Evolutionary conservation across 805 yeast genomes (phyloP).

Genomic region (Barnettozyma salicaria): DNA sequence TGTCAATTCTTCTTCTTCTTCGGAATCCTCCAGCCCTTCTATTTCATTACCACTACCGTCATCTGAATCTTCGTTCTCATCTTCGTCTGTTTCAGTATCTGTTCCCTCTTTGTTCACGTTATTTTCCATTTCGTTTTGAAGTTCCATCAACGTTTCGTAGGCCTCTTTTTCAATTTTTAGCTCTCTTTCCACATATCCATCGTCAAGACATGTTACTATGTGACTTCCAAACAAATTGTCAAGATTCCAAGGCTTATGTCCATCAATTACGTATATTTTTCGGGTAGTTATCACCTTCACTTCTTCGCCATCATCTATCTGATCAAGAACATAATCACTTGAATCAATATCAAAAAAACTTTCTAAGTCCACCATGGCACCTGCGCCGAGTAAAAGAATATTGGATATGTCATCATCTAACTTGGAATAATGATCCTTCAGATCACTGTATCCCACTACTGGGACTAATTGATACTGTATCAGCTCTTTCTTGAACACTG

Average conservation of each 20-base stretch:
- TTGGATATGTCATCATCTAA: constrained; percentile 73
- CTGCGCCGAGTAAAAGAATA: constrained; percentile 84
- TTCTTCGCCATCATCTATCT: constrained; percentile 16
- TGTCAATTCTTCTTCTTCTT: constrained; percentile 24
- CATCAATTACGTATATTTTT: constrained; percentile 77
- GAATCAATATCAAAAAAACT: constrained; percentile 60
- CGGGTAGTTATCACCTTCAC: constrained; percentile 37
- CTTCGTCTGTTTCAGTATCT: constrained; percentile 29
- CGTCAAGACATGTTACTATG: constrained; percentile 77
- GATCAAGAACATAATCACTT: constrained; percentile 36
- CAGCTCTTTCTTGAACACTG: constrained; percentile 68
- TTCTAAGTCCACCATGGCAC: constrained; percentile 85
- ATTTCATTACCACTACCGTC: constrained; percentile 28
- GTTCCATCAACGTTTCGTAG: constrained; percentile 44
- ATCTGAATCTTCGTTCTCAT: constrained; percentile 29
- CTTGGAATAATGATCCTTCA: constrained; percentile 53
- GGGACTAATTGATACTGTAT: constrained; percentile 88
- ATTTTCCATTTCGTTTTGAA: constrained; percentile 34
- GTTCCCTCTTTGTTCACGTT: constrained; percentile 34
- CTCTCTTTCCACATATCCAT: constrained; percentile 64
- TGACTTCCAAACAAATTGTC: constrained; percentile 86
- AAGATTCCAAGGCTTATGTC: constrained; percentile 94
- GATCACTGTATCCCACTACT: constrained; percentile 83
- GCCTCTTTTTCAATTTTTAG: constrained; percentile 54
- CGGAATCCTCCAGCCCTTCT: constrained; percentile 25